These are phyloP conservation scores for Verticillium nubilum DNA, from an alignment of 2,329 filamentous ascomycete genomes.

Conservation along the genomic window DNA sequence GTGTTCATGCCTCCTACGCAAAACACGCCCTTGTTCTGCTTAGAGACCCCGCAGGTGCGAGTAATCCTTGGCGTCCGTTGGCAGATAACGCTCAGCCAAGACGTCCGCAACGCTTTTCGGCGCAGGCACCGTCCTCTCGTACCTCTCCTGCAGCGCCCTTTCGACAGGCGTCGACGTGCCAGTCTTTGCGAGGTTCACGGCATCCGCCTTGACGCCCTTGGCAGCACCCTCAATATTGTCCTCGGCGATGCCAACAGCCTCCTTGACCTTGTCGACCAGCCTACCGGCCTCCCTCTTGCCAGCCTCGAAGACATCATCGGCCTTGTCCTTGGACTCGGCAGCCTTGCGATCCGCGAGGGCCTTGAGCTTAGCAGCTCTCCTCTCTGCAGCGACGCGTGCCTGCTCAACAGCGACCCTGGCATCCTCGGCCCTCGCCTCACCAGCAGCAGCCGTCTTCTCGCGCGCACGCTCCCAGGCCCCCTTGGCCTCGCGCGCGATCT, in stretches of 20 bases:
- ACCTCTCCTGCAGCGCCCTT: conserved; percentile 46
- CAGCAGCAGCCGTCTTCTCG: conserved; percentile 10
- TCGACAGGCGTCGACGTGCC: conserved; percentile 33
- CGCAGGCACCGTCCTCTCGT: conserved; percentile 33
- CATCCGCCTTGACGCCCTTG: conserved; percentile 27
- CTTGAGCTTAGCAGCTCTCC: conserved; percentile 8
- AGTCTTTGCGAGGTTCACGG: conserved; percentile 18
- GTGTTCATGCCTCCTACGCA: too few relatives aligned
- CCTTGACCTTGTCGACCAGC: conserved; percentile 21
- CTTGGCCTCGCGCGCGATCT: conserved; percentile 15
- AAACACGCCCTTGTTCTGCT: background rate
- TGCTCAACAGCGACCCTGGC: conserved; percentile 12
- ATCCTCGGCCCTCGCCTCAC: conserved; percentile 14
- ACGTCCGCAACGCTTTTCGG: conserved; percentile 47
- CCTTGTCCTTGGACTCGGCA: conserved; percentile 9
- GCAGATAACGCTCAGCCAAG: conserved; percentile 49
- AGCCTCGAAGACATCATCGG: conserved; percentile 8
- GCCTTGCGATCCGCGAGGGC: conserved; percentile 5
- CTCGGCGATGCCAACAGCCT: conserved; percentile 17
- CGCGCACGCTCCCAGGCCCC: conserved; percentile 14
- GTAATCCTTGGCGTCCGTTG: conserved; percentile 39
- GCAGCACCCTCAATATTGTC: conserved; percentile 33
- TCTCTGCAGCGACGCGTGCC: conserved; percentile 4
- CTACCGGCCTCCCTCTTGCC: conserved; percentile 7
- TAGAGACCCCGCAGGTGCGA: conserved; percentile 32